phyloP scores from a whole-genome alignment of 1,284 basidiomycete species.

The Microbotryum silenes-acaulis region DNA sequence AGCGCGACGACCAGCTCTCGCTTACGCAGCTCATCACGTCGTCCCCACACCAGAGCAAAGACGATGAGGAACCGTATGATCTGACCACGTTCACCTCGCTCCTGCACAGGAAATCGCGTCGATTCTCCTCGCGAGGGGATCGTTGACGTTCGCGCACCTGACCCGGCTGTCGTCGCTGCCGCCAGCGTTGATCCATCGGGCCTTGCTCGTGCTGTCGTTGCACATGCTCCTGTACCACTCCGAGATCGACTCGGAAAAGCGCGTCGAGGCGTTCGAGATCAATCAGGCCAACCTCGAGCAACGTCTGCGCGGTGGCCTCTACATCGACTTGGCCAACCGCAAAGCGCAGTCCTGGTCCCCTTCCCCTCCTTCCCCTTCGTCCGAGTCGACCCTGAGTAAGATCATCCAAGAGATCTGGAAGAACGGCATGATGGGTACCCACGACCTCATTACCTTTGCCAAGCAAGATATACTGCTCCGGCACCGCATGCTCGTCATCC shows the following conservation, averaged over 20 bases:
- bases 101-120: slow-evolving; percentile 61
- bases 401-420: slow-evolving; percentile 1
- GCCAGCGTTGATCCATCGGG: slow-evolving; percentile 60
- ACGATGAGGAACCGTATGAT: too few relatives aligned
- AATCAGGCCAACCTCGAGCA: slow-evolving; percentile 40
- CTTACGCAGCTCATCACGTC: neutral
- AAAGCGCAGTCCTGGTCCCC: slow-evolving; percentile 46
- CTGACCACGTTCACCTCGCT: neutral
- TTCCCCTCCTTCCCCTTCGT: slow-evolving; percentile 3
- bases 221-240: slow-evolving; percentile 57
- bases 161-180: slow-evolving; percentile 56
- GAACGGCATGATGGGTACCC: too few relatives aligned
- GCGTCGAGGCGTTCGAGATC: slow-evolving; percentile 42
- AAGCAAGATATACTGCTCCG: slow-evolving; percentile 12
- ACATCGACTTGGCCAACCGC: slow-evolving; percentile 67
- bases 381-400: slow-evolving; percentile 4
- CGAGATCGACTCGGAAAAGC: slow-evolving; percentile 30
- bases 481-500: slow-evolving; percentile 1
- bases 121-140: slow-evolving; percentile 74
- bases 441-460: neutral
- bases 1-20: too few relatives aligned
- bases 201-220: slow-evolving; percentile 76
- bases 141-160: slow-evolving; percentile 57
- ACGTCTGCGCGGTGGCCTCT: slow-evolving; percentile 40
- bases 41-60: neutral